Evolutionary conservation across 306 rosid species (phyloP).

Genomic region (Cucurbita argyrosperma): DNA sequence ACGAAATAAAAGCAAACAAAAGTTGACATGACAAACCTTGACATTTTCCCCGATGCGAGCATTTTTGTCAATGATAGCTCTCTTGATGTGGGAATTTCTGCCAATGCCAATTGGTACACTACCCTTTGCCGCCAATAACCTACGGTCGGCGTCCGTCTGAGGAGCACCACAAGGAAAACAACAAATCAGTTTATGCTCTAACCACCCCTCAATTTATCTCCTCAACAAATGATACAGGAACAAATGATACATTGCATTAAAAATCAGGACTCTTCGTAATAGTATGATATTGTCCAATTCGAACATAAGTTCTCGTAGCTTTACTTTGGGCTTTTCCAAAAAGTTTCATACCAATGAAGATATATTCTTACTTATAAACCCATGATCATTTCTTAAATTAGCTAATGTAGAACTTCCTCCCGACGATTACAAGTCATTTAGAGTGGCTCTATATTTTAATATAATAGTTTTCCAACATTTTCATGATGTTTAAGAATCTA

Average conservation of each 20-base stretch:
- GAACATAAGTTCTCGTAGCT: too few relatives aligned
- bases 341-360: too few relatives aligned
- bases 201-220: not conserved
- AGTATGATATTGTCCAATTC: too few relatives aligned
- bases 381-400: too few relatives aligned
- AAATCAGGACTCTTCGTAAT: too few relatives aligned
- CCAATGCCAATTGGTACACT: slow-evolving; percentile 91
- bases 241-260: not conserved
- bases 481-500: not conserved
- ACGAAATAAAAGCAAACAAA: not conserved
- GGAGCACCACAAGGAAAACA: slow-evolving; percentile 6
- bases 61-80: slow-evolving; percentile 96
- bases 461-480: not conserved
- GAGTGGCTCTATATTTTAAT: too few relatives aligned
- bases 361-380: too few relatives aligned
- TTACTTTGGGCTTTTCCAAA: too few relatives aligned
- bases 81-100: slow-evolving; percentile 70
- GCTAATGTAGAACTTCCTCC: too few relatives aligned
- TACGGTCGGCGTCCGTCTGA: slow-evolving; percentile 77
- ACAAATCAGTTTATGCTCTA: slow-evolving; percentile 6
- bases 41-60: slow-evolving; percentile 88
- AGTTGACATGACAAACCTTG: slow-evolving; percentile 37
- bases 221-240: not conserved
- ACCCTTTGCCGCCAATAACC: slow-evolving; percentile 72
- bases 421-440: too few relatives aligned